phyloP scores from a whole-genome alignment of 1,139 yeast species.

The Sugiyamaella novakii region DNA sequence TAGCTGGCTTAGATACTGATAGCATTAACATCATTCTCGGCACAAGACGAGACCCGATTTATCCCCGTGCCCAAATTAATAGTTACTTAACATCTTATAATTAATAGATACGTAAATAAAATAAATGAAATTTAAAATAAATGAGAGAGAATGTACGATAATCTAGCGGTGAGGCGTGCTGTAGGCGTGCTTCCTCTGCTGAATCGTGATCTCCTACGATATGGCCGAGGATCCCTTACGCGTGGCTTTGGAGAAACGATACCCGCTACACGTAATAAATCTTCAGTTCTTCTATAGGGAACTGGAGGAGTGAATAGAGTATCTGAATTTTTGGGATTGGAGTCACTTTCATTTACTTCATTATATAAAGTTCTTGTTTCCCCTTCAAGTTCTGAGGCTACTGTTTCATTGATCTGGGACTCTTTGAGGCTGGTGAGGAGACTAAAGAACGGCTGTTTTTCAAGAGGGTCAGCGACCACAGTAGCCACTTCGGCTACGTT shows the following conservation, averaged over 20 bases:
- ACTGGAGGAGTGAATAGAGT: neutral
- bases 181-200: neutral
- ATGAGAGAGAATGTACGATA: conserved; percentile 2
- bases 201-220: too few species aligned
- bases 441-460: neutral
- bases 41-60: too few species aligned
- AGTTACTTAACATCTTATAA: too few species aligned
- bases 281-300: conserved; percentile 1
- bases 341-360: neutral
- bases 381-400: too few species aligned
- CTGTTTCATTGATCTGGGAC: neutral
- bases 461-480: neutral
- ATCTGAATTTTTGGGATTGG: neutral
- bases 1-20: too few species aligned
- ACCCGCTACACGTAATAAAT: neutral
- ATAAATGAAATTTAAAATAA: neutral
- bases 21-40: too few species aligned
- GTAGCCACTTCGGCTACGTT: neutral
- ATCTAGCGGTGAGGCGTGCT: neutral
- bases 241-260: neutral
- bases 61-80: too few species aligned
- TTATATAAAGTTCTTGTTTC: neutral
- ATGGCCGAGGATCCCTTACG: neutral
- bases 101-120: too few species aligned
- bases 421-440: too few species aligned